Conservation (phyloP, 1,284 basidiomycete genomes). For the Tausonia pullulans region DNA sequence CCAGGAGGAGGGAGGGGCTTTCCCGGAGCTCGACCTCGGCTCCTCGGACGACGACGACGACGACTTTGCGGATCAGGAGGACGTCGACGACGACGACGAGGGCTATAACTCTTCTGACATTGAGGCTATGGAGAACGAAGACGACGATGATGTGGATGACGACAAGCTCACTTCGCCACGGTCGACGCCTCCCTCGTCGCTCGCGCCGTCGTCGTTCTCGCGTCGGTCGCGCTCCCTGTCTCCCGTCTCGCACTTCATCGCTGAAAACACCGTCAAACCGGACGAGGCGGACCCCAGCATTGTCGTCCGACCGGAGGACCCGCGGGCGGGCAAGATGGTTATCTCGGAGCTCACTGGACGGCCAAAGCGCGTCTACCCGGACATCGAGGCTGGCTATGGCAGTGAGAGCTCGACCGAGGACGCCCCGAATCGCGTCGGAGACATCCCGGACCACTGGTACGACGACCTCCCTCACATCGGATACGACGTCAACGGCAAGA, state of each 20-base stretch:
- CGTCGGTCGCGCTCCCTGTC: background rate
- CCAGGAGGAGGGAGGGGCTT: slow-evolving; percentile 32
- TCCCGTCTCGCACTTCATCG: slow-evolving; percentile 23
- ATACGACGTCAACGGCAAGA: slow-evolving; percentile 90
- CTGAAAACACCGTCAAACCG: slow-evolving; percentile 30
- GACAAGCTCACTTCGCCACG: slow-evolving; percentile 7
- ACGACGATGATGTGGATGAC: slow-evolving; percentile 2
- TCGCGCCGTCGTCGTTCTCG: slow-evolving; percentile 18
- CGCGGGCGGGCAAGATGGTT: slow-evolving; percentile 28
- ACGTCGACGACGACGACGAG: slow-evolving; percentile 41
- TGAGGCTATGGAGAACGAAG: slow-evolving; percentile 8
- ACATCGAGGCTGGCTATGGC: slow-evolving; percentile 92
- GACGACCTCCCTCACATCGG: slow-evolving; percentile 99
- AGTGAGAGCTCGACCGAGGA: slow-evolving; percentile 96
- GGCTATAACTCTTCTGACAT: slow-evolving; percentile 18
- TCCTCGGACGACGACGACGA: slow-evolving; percentile 29
- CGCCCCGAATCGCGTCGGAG: slow-evolving; percentile 82
- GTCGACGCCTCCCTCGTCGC: slow-evolving; percentile 18
- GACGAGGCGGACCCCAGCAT: slow-evolving; percentile 30
- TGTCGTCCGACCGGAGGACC: slow-evolving; percentile 31
- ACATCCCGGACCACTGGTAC: slow-evolving; percentile 97
- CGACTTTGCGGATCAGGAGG: slow-evolving; percentile 37
- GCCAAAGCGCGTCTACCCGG: slow-evolving; percentile 79
- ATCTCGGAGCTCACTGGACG: slow-evolving; percentile 58
- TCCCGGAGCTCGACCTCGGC: slow-evolving; percentile 39